Conservation (phyloP, 2,329 filamentous ascomycete species). For the Blumeriella jaapii region DNA sequence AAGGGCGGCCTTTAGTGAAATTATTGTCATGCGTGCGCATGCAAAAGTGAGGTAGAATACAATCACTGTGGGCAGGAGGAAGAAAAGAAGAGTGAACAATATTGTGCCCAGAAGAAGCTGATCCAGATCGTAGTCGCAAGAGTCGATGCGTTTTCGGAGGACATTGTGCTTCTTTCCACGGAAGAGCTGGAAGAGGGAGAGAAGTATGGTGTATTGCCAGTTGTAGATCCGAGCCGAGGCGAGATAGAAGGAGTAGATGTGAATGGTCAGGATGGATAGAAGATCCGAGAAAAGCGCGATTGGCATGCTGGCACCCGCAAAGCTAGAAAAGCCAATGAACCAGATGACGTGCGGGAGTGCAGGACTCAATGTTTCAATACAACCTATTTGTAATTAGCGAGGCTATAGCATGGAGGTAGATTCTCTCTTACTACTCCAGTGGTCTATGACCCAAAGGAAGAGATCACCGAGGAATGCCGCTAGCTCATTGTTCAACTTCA, state of each 20-base stretch:
- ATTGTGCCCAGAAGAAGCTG: slow-evolving; percentile 95
- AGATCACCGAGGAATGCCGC: slow-evolving; percentile 90
- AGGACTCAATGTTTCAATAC: slow-evolving; percentile 66
- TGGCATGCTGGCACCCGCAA: slow-evolving; percentile 92
- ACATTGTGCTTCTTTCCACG: slow-evolving; percentile 97
- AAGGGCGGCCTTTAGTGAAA: slow-evolving; percentile 78
- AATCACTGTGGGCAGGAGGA: slow-evolving; percentile 84
- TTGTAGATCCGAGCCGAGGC: slow-evolving; percentile 95
- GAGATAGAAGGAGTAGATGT: slow-evolving; percentile 97
- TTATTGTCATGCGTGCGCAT: slow-evolving; percentile 86
- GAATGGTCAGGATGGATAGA: slow-evolving; percentile 78
- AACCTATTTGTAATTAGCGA: slow-evolving; percentile 36
- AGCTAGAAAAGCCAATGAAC: slow-evolving; percentile 87
- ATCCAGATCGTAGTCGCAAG: slow-evolving; percentile 96
- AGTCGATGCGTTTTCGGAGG: slow-evolving; percentile 92
- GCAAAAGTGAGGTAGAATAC: slow-evolving; percentile 98
- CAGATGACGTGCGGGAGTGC: slow-evolving; percentile 78
- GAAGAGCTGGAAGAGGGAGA: slow-evolving; percentile 97
- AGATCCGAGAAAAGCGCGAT: slow-evolving; percentile 93
- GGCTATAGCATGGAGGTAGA: background rate
- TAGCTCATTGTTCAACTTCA: slow-evolving; percentile 91
- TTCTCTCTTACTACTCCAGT: slow-evolving; percentile 67
- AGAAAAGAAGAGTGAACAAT: slow-evolving; percentile 89
- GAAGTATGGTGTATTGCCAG: slow-evolving; percentile 95
- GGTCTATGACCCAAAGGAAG: slow-evolving; percentile 97